A percentile compares a stretch with the other conserved stretches of the same genome.
Evolutionary conservation across 1,284 basidiomycete genomes (phyloP).

Genomic region (Sporisorium reilianum): DNA sequence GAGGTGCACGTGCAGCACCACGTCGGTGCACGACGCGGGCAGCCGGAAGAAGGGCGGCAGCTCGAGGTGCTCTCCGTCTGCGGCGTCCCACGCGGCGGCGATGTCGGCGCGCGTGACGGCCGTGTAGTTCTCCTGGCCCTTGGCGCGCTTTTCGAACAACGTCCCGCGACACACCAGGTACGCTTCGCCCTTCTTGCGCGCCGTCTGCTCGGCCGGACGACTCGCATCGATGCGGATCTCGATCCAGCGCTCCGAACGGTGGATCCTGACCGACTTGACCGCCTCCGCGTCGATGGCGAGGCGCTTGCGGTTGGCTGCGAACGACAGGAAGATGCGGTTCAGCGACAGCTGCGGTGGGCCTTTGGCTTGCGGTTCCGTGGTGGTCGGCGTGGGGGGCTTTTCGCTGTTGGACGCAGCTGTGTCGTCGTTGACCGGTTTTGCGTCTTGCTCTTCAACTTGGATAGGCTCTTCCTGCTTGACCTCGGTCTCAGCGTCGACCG

Average conservation of each 20-base stretch:
- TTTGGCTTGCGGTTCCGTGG: constrained; percentile 12
- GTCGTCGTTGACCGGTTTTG: constrained; percentile 1
- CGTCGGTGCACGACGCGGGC: background rate
- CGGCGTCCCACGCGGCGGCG: constrained; percentile 33
- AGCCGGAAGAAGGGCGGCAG: constrained; percentile 43
- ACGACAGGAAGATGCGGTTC: constrained; percentile 85
- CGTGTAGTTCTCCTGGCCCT: constrained; percentile 40
- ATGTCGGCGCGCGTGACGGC: constrained; percentile 44
- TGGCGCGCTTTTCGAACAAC: constrained; percentile 67
- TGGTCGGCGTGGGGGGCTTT: background rate
- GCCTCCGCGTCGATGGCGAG: constrained; percentile 89
- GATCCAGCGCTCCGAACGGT: constrained; percentile 83
- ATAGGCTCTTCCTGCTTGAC: background rate
- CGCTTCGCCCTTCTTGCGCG: constrained; percentile 71
- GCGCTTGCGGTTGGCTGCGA: constrained; percentile 85
- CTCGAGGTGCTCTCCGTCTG: constrained; percentile 16
- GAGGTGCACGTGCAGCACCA: constrained; percentile 70
- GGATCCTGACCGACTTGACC: constrained; percentile 83
- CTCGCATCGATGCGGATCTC: constrained; percentile 76
- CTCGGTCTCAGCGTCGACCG: background rate
- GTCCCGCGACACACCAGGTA: constrained; percentile 76
- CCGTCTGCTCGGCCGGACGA: constrained; percentile 9
- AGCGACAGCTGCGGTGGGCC: constrained; percentile 68
- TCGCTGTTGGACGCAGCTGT: constrained; percentile 2
- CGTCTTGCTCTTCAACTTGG: background rate